Conservation (phyloP, 2,329 filamentous ascomycete species). For the Aureobasidium musti region DNA sequence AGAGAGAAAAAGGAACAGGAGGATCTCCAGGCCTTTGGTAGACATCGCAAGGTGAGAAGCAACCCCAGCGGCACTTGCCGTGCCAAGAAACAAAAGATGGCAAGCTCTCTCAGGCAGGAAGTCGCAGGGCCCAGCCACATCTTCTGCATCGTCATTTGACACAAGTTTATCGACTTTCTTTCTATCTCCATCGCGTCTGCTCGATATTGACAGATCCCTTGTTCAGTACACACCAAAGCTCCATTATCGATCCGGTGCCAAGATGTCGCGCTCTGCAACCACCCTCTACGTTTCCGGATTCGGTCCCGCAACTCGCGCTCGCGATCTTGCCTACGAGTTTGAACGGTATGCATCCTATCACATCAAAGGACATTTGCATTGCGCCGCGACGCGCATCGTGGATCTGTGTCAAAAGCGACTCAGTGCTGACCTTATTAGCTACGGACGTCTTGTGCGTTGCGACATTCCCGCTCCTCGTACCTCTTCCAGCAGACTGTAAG, state of each 20-base stretch:
- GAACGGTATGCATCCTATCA: constrained; percentile 84
- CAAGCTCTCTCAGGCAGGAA: constrained; percentile 6
- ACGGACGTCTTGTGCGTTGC: constrained; percentile 95
- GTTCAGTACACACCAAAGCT: constrained; percentile 13
- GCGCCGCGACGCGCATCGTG: constrained; percentile 11
- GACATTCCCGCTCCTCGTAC: constrained; percentile 96
- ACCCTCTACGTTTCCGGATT: constrained; percentile 99
- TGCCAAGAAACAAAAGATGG: constrained; percentile 20
- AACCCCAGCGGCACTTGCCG: neutral
- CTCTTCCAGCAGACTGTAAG: constrained; percentile 92
- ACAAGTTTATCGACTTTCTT: constrained; percentile 22
- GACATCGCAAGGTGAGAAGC: constrained; percentile 6
- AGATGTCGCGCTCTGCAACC: constrained; percentile 81
- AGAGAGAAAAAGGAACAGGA: constrained; percentile 18
- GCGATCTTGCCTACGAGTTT: constrained; percentile 99
- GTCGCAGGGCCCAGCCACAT: constrained; percentile 14
- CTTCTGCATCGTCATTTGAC: constrained; percentile 25
- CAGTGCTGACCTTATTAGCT: constrained; percentile 58
- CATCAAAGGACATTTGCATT: neutral
- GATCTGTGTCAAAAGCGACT: neutral
- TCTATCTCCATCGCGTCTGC: neutral
- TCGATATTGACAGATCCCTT: constrained; percentile 8
- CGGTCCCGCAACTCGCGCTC: constrained; percentile 95
- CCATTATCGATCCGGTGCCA: constrained; percentile 29
- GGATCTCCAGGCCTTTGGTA: constrained; percentile 6